Conservation (phyloP, 2,329 filamentous ascomycete genomes). For the Colletotrichum limetticola region DNA sequence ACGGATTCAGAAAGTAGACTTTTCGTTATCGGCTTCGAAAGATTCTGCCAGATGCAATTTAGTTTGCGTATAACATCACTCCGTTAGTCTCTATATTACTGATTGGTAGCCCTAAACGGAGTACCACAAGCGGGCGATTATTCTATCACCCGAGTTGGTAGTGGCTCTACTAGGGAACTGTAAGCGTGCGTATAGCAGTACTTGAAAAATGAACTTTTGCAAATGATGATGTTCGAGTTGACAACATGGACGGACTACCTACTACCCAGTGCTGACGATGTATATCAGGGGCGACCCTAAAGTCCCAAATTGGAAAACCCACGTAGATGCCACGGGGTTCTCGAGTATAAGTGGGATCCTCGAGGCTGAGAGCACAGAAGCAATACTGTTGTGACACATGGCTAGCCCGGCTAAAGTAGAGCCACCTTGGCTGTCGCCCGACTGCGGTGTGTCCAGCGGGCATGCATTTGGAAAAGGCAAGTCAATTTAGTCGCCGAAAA, state of each 20-base stretch:
- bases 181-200: background rate
- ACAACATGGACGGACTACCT: background rate
- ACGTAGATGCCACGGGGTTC: background rate
- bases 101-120: background rate
- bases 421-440: background rate
- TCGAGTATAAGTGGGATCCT: background rate
- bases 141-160: background rate
- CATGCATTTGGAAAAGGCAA: too few species aligned
- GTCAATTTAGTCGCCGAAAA: background rate
- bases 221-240: background rate
- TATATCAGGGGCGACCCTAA: background rate
- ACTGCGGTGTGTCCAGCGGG: background rate
- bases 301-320: background rate
- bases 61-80: background rate
- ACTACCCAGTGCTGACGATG: background rate
- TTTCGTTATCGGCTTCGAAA: background rate
- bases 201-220: background rate
- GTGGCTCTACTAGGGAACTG: background rate
- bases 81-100: background rate
- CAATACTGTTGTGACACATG: background rate
- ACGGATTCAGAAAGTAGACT: too few species aligned
- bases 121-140: background rate
- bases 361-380: background rate
- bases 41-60: background rate
- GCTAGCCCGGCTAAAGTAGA: too few species aligned